A percentile compares a stretch with the other conserved stretches of the same genome.
Conservation (phyloP, 179 eudicot genomes). For the Beta corolliflora region DNA sequence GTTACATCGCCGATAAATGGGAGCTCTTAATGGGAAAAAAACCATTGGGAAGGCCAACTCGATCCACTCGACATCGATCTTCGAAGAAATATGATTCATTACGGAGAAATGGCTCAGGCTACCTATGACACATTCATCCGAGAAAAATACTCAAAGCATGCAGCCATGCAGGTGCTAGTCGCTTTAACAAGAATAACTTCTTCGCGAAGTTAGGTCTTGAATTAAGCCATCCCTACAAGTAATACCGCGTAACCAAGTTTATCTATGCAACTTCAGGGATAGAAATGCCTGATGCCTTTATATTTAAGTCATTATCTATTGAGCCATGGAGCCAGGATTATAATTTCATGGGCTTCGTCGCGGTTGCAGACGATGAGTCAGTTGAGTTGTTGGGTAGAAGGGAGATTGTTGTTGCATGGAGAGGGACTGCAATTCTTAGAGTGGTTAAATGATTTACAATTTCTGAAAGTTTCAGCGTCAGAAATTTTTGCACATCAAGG, state of each 20-base stretch:
- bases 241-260: constrained; percentile 63
- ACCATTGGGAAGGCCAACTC: constrained; percentile 62
- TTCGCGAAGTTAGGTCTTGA: constrained; percentile 54
- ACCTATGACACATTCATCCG: constrained; percentile 61
- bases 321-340: constrained; percentile 32
- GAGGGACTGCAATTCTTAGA: constrained; percentile 33
- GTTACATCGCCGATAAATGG: constrained; percentile 58
- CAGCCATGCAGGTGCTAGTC: constrained; percentile 54
- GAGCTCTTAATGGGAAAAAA: constrained; percentile 55
- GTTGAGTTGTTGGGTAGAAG: constrained; percentile 34
- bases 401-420: constrained; percentile 47
- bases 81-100: constrained; percentile 59
- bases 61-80: constrained; percentile 75
- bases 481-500: constrained; percentile 20
- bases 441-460: constrained; percentile 37
- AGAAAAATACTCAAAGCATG: constrained; percentile 49
- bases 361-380: constrained; percentile 32
- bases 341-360: constrained; percentile 35
- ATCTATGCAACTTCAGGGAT: constrained; percentile 66
- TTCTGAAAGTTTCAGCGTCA: constrained; percentile 28
- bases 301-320: constrained; percentile 23
- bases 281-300: constrained; percentile 40
- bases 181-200: constrained; percentile 41
- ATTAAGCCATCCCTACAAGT: constrained; percentile 51
- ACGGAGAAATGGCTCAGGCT: constrained; percentile 78